Base-by-base conservation (phyloP, 2,329 filamentous ascomycete genomes). In the Fonsecaea nubica region DNA sequence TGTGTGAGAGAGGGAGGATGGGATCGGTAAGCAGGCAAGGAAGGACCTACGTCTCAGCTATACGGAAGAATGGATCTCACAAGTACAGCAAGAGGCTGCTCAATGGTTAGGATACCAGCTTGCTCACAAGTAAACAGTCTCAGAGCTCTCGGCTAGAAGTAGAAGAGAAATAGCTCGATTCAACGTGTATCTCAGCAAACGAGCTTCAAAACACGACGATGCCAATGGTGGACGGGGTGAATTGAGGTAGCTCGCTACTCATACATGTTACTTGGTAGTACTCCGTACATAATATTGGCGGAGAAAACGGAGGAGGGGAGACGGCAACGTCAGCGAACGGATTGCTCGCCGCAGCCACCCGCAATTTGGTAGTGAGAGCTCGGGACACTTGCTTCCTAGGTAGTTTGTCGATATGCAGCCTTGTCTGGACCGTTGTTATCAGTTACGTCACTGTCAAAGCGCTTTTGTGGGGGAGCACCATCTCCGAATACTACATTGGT, bases 301-400 rank as follows among this genome's bases (percentile, higher is more conserved):
- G 36, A 38, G 15, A 13, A 45, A 12, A 6, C 25, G 42, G 52
- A n/a, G 13, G 52, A 21, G 13, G 45, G 52, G n/a, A 35, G 13
- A 63, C 67, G 65, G 68, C 65, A 58, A 67, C 62, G 65, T 69
- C 65, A 65, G 65, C 68, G 68, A 40, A 66, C 68, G 68, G 65
- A 62, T 53, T 70, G 60, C 38, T 70, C 65, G 56, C 68, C 68
- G 68, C 21, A 18, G 25, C n/a, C 40, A 5, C 8, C 40, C n/a
- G 9, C 38, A 40, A 25, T 25, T 25, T 25, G 25, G 25, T 25
- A 25, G 25, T 25, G 25, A 25, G 25, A 25, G 25, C 25, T 25
- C 25, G 25, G 25, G 25, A 25, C 25, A 25, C 25, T 25, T 25
- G 25, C 25, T 25, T 25, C 25, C 25, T 25, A 25, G 25, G 25